phyloP scores from a whole-genome alignment of 2,329 filamentous ascomycete genomes.

The Macrophomina pseudophaseolina region DNA sequence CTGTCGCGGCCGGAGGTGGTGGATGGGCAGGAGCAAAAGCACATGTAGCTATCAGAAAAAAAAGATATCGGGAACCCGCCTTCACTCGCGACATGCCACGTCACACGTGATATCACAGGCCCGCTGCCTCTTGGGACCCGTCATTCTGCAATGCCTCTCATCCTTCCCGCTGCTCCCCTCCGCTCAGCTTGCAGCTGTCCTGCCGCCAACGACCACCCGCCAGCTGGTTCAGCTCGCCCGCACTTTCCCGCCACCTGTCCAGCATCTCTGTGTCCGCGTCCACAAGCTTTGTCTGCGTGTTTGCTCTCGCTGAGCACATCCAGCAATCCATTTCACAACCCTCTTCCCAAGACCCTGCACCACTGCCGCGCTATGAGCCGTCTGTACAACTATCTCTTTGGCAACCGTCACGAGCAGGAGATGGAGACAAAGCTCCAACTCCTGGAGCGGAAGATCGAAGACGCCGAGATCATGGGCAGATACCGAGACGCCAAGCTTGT shows the following conservation, averaged over 20 bases:
- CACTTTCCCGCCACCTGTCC: background rate
- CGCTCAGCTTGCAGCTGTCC: background rate
- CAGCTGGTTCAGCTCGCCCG: background rate
- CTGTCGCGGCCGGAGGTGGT: background rate
- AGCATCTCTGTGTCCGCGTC: background rate
- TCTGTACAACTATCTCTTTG: constrained; percentile 23
- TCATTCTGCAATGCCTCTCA: constrained; percentile 6
- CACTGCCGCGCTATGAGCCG: constrained; percentile 13
- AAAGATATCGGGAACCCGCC: background rate
- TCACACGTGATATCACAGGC: constrained; percentile 22
- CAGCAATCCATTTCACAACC: background rate
- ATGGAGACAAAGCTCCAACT: constrained; percentile 13
- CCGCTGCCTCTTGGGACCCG: background rate
- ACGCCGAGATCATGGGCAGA: constrained; percentile 14
- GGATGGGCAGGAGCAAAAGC: constrained; percentile 9
- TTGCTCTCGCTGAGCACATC: background rate
- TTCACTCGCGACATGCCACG: constrained; percentile 16
- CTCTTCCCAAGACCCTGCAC: background rate
- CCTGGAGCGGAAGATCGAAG: constrained; percentile 32
- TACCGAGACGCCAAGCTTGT: constrained; percentile 35
- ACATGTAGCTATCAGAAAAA: constrained; percentile 6
- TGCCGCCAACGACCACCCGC: background rate
- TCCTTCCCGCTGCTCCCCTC: background rate
- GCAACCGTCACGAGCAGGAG: constrained; percentile 16
- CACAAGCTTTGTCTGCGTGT: background rate